Percentiles rank a stretch among this genome's conserved stretches.
Conservation (phyloP, 2,329 filamentous ascomycete genomes). For the Aspergillus sp. region DNA sequence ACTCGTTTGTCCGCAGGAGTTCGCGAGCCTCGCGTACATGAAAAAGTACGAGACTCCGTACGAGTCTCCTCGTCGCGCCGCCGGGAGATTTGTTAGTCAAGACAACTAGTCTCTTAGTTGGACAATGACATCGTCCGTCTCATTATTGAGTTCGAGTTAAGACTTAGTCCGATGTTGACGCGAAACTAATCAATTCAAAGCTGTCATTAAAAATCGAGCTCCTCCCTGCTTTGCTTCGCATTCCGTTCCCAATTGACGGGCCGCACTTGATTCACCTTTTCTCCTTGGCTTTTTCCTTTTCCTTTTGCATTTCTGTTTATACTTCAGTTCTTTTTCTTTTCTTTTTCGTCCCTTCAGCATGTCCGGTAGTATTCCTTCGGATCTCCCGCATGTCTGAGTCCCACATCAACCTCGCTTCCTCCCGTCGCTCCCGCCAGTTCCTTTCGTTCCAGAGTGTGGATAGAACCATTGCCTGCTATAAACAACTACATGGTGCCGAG, state of each 20-base stretch:
- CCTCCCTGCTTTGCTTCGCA: constrained; percentile 7
- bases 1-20: constrained; percentile 13
- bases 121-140: background rate
- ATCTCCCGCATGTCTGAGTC: constrained; percentile 8
- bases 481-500: constrained; percentile 8
- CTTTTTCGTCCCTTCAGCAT: background rate
- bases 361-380: background rate
- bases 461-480: background rate
- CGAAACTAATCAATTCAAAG: constrained; percentile 4
- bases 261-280: constrained; percentile 6
- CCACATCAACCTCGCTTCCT: background rate
- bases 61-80: background rate
- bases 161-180: background rate
- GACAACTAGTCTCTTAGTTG: background rate
- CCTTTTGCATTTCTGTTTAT: background rate
- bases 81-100: background rate
- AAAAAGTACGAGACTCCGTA: background rate
- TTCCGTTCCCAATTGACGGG: constrained; percentile 12
- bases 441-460: background rate
- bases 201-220: constrained; percentile 1
- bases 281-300: background rate
- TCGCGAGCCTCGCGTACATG: constrained; percentile 7
- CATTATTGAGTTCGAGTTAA: constrained; percentile 6
- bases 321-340: constrained; percentile 3
- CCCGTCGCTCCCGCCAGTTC: background rate